Conservation (phyloP, 2,329 filamentous ascomycete species). For the Xylariaceae sp. region DNA sequence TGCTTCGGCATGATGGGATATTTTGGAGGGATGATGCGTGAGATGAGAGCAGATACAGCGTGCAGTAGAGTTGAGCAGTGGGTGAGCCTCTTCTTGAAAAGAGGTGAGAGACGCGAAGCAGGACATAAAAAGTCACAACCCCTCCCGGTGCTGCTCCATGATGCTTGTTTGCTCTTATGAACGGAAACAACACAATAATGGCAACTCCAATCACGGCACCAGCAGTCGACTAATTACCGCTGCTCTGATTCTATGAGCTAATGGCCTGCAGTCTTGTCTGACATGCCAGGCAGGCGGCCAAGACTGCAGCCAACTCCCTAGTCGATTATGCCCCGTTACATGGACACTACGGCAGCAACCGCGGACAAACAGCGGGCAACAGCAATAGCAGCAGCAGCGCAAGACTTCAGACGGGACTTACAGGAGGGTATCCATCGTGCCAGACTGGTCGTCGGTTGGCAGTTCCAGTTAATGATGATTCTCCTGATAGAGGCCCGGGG, state of each 20-base stretch:
- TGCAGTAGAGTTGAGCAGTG: background rate
- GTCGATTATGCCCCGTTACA: slow-evolving; percentile 2
- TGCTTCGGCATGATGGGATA: slow-evolving; percentile 18
- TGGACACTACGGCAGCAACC: background rate
- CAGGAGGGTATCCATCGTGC: slow-evolving; percentile 56
- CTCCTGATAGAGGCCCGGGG: background rate
- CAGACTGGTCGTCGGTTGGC: slow-evolving; percentile 7
- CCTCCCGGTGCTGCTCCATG: background rate
- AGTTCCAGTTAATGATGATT: background rate
- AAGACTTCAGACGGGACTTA: slow-evolving; percentile 36
- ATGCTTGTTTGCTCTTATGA: no score
- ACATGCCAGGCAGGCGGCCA: background rate
- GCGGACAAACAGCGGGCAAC: slow-evolving; percentile 4
- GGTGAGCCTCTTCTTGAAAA: background rate
- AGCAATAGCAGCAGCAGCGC: slow-evolving; percentile 15
- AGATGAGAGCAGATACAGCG: no score
- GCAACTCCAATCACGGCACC: background rate
- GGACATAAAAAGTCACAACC: background rate
- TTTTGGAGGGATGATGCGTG: no score
- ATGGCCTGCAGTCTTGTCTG: background rate
- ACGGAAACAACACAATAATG: background rate
- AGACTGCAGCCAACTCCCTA: background rate
- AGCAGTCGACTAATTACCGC: background rate
- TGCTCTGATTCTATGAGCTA: background rate
- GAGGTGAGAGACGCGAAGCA: background rate